Percentiles rank a stretch among this genome's conserved stretches.
Conservation (phyloP, 192 early-diverging fungal genomes). For the Powellomyces hirtus region DNA sequence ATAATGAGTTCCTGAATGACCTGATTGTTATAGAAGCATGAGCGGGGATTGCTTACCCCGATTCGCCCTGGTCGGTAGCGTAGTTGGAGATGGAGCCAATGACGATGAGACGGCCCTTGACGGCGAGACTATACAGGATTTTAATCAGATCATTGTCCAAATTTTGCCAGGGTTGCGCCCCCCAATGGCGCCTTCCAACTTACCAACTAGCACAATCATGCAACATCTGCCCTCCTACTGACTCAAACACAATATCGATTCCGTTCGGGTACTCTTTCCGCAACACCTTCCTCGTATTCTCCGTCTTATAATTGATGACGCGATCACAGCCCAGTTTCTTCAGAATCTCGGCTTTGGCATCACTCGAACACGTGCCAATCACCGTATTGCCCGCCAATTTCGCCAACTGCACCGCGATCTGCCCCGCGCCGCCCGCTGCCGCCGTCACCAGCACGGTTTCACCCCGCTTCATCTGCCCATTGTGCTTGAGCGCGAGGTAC, state of each 20-base stretch:
- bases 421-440: conserved; percentile 60
- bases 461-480: conserved; percentile 44
- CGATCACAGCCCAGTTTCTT: conserved; percentile 54
- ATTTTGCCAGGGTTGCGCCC: neutral
- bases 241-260: conserved; percentile 59
- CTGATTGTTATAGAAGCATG: neutral
- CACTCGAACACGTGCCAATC: conserved; percentile 58
- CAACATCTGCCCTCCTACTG: conserved; percentile 56
- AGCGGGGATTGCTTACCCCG: conserved; percentile 5
- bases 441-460: conserved; percentile 60
- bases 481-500: conserved; percentile 47
- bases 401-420: conserved; percentile 62
- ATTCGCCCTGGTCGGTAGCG: conserved; percentile 1
- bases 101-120: conserved; percentile 33
- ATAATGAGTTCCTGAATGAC: neutral
- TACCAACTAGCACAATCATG: conserved; percentile 30
- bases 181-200: conserved; percentile 27
- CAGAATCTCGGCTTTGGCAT: conserved; percentile 49
- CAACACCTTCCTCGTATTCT: conserved; percentile 47
- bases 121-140: conserved; percentile 24
- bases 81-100: conserved; percentile 37
- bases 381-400: conserved; percentile 58
- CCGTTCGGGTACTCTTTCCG: conserved; percentile 56
- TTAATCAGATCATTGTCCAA: too few species aligned
- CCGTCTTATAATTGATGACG: conserved; percentile 60